Evolutionary conservation across 148 eudicot genomes (phyloP).

Genomic region (Spergularia marina): DNA sequence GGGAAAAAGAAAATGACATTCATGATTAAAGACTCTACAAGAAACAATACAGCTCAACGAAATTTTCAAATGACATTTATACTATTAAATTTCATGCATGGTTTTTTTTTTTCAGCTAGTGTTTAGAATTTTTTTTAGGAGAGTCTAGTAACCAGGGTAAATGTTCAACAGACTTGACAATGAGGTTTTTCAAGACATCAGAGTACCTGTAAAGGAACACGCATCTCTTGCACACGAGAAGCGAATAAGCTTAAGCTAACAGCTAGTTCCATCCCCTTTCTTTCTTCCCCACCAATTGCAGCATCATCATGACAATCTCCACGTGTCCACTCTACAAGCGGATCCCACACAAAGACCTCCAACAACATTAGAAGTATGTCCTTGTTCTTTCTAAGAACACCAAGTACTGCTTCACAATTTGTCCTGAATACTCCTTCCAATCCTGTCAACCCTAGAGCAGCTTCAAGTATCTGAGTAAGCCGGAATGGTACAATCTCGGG

Average conservation of each 20-base stretch:
- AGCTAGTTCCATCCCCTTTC: slow-evolving; percentile 99
- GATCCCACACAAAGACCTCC: slow-evolving; percentile 98
- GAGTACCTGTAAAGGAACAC: slow-evolving; percentile 89
- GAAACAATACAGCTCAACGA: neutral
- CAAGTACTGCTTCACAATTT: slow-evolving; percentile 91
- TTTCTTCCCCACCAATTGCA: slow-evolving; percentile 96
- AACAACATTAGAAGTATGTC: slow-evolving; percentile 84
- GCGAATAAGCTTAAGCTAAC: slow-evolving; percentile 98
- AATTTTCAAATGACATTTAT: neutral
- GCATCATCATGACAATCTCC: slow-evolving; percentile 98
- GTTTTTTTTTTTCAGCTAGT: too few species aligned
- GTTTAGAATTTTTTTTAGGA: neutral
- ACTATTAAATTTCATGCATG: neutral
- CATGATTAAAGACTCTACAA: neutral
- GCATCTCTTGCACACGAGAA: slow-evolving; percentile 98
- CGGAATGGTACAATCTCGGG: slow-evolving; percentile 99
- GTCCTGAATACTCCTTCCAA: slow-evolving; percentile 87
- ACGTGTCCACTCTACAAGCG: slow-evolving; percentile 98
- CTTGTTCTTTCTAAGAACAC: slow-evolving; percentile 75
- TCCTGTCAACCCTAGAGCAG: slow-evolving; percentile 90
- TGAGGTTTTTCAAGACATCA: slow-evolving; percentile 12
- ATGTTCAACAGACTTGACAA: neutral
- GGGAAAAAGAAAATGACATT: neutral
- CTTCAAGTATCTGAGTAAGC: slow-evolving; percentile 90
- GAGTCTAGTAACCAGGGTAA: neutral